Base-by-base conservation (phyloP, 2,329 filamentous ascomycete species). In the Clonostachys rosea region DNA sequence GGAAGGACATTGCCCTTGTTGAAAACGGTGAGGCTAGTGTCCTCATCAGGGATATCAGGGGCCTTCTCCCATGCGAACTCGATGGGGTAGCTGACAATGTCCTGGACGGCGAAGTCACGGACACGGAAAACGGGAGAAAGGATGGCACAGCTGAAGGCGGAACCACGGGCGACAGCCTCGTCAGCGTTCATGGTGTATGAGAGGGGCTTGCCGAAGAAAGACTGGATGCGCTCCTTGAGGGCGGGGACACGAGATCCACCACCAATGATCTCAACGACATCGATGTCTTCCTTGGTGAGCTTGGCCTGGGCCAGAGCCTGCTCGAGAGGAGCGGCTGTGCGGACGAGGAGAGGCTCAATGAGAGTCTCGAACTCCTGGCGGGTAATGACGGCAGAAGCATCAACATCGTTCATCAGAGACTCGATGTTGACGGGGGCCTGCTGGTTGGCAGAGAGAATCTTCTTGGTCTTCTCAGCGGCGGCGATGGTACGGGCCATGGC, bases 61-160 rank as follows among this genome's bases (percentile, higher is more conserved):
- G 92, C 95, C 79, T 97, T 95, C 78, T 99, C 94, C 94, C 94
- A 99, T 46, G 86, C 88, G 70, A 99, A 99, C 67, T 99, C 92
- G 67, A 99, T 95, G 43, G 94, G 94, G 75, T 97, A 99, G 76
- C 86, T 90, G 72, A 96, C 89, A 60, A 97, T 92, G 69, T 99
- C 94, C 78, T 97, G 91, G 51, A 97, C 87, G 57, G 91, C 84
- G 71, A 99, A 99, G 76, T 99, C 94, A 62, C 94, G 91, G 64
- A 99, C 94, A 67, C 92, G 91, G 87, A 99, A 97, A 56, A 95
- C 89, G 42, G 94, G 94, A 0, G 94, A 97, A 47, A 97, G 84
- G 58, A 96, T 96, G 61, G 94, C 94, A 68, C 94, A 97, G 81
- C 87, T 91, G 76, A 99, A 99, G 51, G 94, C 91, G 67, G 90